phyloP scores from a whole-genome alignment of 805 yeast genomes.

The Candida vaughaniae region DNA sequence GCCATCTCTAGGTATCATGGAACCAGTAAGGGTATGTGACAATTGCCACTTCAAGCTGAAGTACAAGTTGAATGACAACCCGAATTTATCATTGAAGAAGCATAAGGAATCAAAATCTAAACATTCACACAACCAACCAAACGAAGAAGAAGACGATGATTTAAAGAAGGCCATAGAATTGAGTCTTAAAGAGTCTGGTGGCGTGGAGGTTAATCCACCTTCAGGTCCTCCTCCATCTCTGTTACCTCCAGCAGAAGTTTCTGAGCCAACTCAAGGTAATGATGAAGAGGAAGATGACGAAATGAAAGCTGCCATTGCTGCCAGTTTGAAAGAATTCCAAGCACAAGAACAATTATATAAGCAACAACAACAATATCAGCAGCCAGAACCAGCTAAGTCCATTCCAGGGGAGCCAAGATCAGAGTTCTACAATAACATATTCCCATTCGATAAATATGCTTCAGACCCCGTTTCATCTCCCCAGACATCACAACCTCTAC shows the following conservation, averaged over 20 bases:
- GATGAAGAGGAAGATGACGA: conserved; percentile 68
- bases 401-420: conserved; percentile 21
- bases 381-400: conserved; percentile 12
- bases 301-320: conserved; percentile 91
- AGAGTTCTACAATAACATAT: conserved; percentile 28
- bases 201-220: conserved; percentile 13
- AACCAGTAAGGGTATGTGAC: conserved; percentile 92
- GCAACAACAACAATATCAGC: conserved; percentile 12
- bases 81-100: conserved; percentile 3
- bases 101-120: not conserved
- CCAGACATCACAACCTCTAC: conserved; percentile 3
- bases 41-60: conserved; percentile 53
- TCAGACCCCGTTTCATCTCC: not conserved
- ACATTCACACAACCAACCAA: not conserved
- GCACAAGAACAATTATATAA: conserved; percentile 21
- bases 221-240: conserved; percentile 25
- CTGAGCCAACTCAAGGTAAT: conserved; percentile 3
- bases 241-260: conserved; percentile 11
- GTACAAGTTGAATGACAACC: conserved; percentile 24
- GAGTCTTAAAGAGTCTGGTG: conserved; percentile 59
- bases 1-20: conserved; percentile 81
- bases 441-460: conserved; percentile 18
- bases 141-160: conserved; percentile 67
- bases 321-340: conserved; percentile 76
- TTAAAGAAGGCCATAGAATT: conserved; percentile 74